phyloP scores from a whole-genome alignment of 139 green algal species.

The Penium margaritaceum region DNA sequence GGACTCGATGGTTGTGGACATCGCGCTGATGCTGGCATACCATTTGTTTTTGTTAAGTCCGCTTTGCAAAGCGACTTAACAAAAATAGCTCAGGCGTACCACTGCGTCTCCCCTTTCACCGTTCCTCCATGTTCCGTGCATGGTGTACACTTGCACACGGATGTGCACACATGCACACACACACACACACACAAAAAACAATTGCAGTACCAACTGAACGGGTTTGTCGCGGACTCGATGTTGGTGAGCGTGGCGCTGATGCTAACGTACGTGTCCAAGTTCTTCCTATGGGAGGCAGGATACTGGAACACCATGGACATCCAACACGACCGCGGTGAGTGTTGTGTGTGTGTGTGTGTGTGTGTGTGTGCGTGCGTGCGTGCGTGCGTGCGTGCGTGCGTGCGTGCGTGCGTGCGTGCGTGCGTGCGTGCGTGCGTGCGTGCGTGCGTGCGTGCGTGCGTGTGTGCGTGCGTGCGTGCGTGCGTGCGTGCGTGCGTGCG shows the following conservation, averaged over 20 bases:
- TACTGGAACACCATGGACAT: conserved; percentile 77
- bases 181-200: not conserved
- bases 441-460: too few species aligned
- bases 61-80: not conserved
- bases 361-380: not conserved
- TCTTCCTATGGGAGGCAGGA: conserved; percentile 64
- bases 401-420: too few species aligned
- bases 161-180: not conserved
- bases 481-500: too few species aligned
- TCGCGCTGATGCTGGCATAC: too few species aligned
- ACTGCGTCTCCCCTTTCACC: not conserved
- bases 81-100: not conserved
- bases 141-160: not conserved
- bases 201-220: conserved; percentile 54
- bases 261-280: conserved; percentile 57
- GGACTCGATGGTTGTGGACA: too few species aligned
- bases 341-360: too few species aligned
- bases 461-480: too few species aligned
- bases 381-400: too few species aligned
- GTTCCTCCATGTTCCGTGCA: not conserved
- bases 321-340: conserved; percentile 61
- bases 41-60: not conserved
- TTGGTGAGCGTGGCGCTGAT: conserved; percentile 49
- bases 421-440: too few species aligned
- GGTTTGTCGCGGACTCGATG: conserved; percentile 57